Evolutionary conservation across 805 yeast species (phyloP).

Genomic region (Candida montana): DNA sequence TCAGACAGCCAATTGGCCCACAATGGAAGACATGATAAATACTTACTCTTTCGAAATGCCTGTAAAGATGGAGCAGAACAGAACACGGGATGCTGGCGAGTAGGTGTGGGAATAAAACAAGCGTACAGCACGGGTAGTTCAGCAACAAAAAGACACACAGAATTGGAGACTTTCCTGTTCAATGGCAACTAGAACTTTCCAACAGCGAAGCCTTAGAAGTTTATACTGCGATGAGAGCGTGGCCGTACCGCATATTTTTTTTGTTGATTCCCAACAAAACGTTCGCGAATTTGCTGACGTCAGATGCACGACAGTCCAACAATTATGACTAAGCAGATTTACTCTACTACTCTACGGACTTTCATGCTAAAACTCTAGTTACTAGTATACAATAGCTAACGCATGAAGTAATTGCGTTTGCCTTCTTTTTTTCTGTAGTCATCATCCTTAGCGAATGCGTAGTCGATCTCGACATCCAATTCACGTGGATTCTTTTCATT

Average conservation of each 20-base stretch:
- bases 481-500: slow-evolving; percentile 80
- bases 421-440: slow-evolving; percentile 53
- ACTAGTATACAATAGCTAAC: no score
- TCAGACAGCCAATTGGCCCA: neutral
- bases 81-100: neutral
- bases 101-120: neutral
- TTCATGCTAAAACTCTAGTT: no score
- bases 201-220: slow-evolving; percentile 1
- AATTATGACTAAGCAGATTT: neutral
- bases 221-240: slow-evolving; percentile 4
- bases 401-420: slow-evolving; percentile 64
- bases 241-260: slow-evolving; percentile 3
- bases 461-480: slow-evolving; percentile 69
- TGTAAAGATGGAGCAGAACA: neutral
- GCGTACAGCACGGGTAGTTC: neutral
- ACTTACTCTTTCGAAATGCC: neutral
- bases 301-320: slow-evolving; percentile 3
- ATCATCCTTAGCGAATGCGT: slow-evolving; percentile 39
- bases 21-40: neutral
- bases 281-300: slow-evolving; percentile 4
- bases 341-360: no score
- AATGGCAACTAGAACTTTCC: neutral
- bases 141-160: neutral
- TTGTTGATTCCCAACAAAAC: slow-evolving; percentile 13
- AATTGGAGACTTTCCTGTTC: slow-evolving; percentile 1